Evolutionary conservation across 805 yeast species (phyloP).

Genomic region (Suhomyces vadensis): DNA sequence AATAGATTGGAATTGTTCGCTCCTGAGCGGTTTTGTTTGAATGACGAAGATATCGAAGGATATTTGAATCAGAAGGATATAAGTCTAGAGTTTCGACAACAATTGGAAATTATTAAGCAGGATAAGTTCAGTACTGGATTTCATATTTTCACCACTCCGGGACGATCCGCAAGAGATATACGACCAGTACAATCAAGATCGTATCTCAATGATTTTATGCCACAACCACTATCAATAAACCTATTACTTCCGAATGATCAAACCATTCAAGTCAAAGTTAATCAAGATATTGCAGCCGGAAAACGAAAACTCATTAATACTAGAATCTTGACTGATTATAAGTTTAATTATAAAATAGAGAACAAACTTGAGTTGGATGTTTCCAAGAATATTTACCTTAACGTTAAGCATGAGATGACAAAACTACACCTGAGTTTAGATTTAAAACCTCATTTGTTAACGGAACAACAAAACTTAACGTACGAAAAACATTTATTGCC

Average conservation of each 20-base stretch:
- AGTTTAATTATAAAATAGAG: not conserved
- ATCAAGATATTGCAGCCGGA: conserved; percentile 15
- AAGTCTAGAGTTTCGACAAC: not conserved
- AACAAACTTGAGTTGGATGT: conserved; percentile 3
- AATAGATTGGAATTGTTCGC: conserved; percentile 14
- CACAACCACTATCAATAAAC: conserved; percentile 35
- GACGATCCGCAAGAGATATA: conserved; percentile 27
- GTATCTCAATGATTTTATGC: conserved; percentile 44
- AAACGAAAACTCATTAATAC: conserved; percentile 12
- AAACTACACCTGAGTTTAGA: conserved; percentile 6
- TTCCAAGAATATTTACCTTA: conserved; percentile 11
- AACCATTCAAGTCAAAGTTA: conserved; percentile 16
- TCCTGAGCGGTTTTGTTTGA: conserved; percentile 24
- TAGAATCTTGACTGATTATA: conserved; percentile 9
- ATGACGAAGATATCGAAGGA: conserved; percentile 23
- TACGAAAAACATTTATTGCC: conserved; percentile 15
- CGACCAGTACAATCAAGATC: conserved; percentile 39
- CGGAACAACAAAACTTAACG: not conserved
- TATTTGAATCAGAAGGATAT: conserved; percentile 1
- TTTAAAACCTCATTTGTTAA: not conserved
- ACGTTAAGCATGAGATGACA: conserved; percentile 17
- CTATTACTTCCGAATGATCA: conserved; percentile 25
- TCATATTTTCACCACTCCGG: conserved; percentile 37
- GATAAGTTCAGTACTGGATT: conserved; percentile 30
- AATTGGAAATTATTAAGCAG: conserved; percentile 9